Base-by-base conservation (phyloP, 768 basidiomycete genomes). In the Lactarius sp. region DNA sequence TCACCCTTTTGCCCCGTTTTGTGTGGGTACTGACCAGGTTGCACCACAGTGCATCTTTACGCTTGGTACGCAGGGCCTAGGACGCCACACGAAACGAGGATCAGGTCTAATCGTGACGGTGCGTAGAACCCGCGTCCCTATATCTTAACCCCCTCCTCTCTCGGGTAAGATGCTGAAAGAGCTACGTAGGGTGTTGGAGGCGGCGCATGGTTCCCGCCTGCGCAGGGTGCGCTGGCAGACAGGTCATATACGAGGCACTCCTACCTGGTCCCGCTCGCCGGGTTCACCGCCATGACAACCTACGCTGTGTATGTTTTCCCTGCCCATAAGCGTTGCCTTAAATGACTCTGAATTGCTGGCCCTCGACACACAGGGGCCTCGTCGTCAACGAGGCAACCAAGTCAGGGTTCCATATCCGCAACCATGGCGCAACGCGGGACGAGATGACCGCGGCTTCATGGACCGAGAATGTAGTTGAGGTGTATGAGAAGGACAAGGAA, bases 131-230 rank as follows among this genome's bases (percentile, higher is more conserved):
- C 5, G 42, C 46, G 3, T 46, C 34, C 22, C 14, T 34, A 9
- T 18, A 20, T 10, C 33, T 3, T 14, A 14, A 13, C 2, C 20
- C 14, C 22, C 41, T 56, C 31, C 18, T 56, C 18, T 22, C 18
- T 33, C 31, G 27, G 5, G 16, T 13, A 52, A 46, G 36, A 34
- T 10, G 14, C 34, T 56, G 12, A 58, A 14, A 16, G 42, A 44
- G 9, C 27, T 20, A n/a, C 51, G 64, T 27, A 80, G 79, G 81
- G 83, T 56, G 83, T 85, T 51, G 84, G 83, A 59, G 84, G 84
- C 52, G 85, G 85, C 39, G 85, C 84, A n/a, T 86, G 83, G 85
- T 86, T 82, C 71, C 85, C 85, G 2, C 76, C 83, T 12, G 83
- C 84, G 6, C 84, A 86, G 66, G 85, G 78, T 18, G 75, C 77